Evolutionary conservation across 768 basidiomycete genomes (phyloP), one percentile per base, ranked within the genome.

Genomic region (Floccularia luteovirens): DNA sequence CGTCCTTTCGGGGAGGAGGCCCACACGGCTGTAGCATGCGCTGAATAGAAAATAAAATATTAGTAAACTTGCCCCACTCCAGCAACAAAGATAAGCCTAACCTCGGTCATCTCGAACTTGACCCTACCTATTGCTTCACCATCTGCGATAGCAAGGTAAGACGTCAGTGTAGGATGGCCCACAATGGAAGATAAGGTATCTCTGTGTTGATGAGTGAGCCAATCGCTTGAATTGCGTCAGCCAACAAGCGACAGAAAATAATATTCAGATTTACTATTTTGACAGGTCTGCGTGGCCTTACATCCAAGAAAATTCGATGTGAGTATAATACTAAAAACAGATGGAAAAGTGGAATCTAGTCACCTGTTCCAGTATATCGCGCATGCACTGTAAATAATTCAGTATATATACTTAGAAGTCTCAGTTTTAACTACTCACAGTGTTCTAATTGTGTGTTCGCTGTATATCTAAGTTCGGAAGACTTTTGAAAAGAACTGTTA

Each of bases 31-130:
- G 90, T 13, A 96, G 73, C 90, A 93, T 93, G 40, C 84, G 76
- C 91, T 94, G 54, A 30, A 47, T 36, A 30, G 45, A 47, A 24
- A n/a, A n/a, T 38, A 33, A 14, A 33, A 48, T 41, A 40, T 39
- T 39, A 40, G 28, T 33, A 30, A 22, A 33, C 33, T 11, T 31
- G 20, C 22, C 28, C 40, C 42, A 39, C 36, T 34, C 36, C 24
- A 40, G 32, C 20, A 34, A 6, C 27, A 32, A 40, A 41, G 31
- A 46, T 19, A 31, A 25, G 27, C 57, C 63, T 14, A 43, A 93
- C 94, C 84, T 98, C 93, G 0, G 88, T 82, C 82, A 96, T 84
- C 66, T 99, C 94, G 55, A 96, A 97, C 55, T 78, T 90, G 2
- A 82, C 69, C 31, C 96, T 67, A 6, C 89, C 96, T 40, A 83